Conservation (phyloP, 495 filamentous ascomycete genomes). For the Penicillium malachiteum region DNA sequence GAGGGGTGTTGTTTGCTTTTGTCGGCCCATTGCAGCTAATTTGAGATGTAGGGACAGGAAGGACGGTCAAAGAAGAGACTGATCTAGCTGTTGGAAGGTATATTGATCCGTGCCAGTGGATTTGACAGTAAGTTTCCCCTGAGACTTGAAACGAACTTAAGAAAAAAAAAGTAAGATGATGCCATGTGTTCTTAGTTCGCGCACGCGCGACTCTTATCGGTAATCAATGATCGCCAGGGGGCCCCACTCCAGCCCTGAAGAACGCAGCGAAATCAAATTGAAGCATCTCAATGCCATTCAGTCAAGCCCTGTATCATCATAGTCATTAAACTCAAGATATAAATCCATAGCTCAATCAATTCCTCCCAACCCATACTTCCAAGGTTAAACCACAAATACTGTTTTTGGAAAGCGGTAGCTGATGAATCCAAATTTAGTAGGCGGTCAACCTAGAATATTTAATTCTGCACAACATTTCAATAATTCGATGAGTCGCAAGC, state of each 20-base stretch:
- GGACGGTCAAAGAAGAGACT: slow-evolving; percentile 2
- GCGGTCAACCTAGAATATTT: slow-evolving; percentile 19
- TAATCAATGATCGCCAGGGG: slow-evolving; percentile 19
- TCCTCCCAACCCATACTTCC: neutral
- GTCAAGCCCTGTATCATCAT: too few relatives aligned
- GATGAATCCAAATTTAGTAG: neutral
- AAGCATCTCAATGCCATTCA: neutral
- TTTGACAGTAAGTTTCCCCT: neutral
- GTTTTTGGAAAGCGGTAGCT: slow-evolving; percentile 16
- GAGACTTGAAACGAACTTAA: slow-evolving; percentile 6
- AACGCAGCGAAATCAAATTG: neutral
- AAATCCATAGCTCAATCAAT: neutral
- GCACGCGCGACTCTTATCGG: slow-evolving; percentile 18
- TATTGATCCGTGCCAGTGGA: neutral
- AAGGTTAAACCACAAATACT: neutral
- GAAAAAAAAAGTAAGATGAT: slow-evolving; percentile 27
- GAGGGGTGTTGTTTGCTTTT: slow-evolving; percentile 66
- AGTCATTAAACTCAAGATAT: neutral
- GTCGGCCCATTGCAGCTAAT: slow-evolving; percentile 60
- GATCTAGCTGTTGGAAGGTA: neutral
- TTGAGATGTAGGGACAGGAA: neutral
- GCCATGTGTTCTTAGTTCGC: slow-evolving; percentile 44
- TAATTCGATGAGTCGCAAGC: neutral
- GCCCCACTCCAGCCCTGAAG: slow-evolving; percentile 17
- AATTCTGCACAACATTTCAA: slow-evolving; percentile 1